phyloP scores from a whole-genome alignment of 2,329 filamentous ascomycete genomes.

The Pestalotiopsis sp. region DNA sequence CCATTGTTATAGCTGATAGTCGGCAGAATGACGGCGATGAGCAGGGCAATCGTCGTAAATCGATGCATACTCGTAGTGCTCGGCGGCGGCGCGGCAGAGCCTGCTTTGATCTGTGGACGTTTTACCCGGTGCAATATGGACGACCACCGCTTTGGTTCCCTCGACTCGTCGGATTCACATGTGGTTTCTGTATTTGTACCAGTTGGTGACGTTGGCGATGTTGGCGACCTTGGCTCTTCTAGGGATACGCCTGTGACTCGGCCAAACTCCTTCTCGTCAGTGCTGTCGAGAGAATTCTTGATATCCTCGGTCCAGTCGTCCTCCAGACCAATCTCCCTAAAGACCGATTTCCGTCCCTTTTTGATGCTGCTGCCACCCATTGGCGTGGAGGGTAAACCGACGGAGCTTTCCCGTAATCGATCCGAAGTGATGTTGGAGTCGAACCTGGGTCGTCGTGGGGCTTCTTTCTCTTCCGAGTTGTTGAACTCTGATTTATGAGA shows the following conservation, averaged over 20 bases:
- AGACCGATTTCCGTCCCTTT: conserved; percentile 54
- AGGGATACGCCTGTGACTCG: conserved; percentile 30
- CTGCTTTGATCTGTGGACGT: conserved; percentile 45
- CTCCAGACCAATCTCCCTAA: conserved; percentile 52
- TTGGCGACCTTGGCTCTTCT: conserved; percentile 22
- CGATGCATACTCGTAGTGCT: conserved; percentile 44
- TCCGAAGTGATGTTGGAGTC: conserved; percentile 54
- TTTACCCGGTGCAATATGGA: conserved; percentile 41
- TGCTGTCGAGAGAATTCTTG: conserved; percentile 18
- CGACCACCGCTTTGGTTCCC: conserved; percentile 40
- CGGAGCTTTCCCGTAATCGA: conserved; percentile 51
- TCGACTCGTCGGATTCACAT: conserved; percentile 18
- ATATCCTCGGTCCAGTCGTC: conserved; percentile 20
- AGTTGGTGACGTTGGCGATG: conserved; percentile 25
- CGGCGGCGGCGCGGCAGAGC: conserved; percentile 45
- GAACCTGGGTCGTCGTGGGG: conserved; percentile 45
- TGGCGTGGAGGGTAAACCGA: conserved; percentile 5
- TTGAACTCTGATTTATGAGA: conserved; percentile 21
- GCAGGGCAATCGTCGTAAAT: conserved; percentile 48
- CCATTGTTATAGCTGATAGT: conserved; percentile 47
- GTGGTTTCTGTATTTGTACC: conserved; percentile 23
- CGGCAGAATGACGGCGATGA: conserved; percentile 54
- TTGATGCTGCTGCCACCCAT: conserved; percentile 41
- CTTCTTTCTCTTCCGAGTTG: conserved; percentile 14
- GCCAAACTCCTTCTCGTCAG: conserved; percentile 32